A percentile compares a stretch with the other conserved stretches of the same genome.
phyloP scores from a whole-genome alignment of 805 yeast genomes.

The Brettanomyces naardenensis region DNA sequence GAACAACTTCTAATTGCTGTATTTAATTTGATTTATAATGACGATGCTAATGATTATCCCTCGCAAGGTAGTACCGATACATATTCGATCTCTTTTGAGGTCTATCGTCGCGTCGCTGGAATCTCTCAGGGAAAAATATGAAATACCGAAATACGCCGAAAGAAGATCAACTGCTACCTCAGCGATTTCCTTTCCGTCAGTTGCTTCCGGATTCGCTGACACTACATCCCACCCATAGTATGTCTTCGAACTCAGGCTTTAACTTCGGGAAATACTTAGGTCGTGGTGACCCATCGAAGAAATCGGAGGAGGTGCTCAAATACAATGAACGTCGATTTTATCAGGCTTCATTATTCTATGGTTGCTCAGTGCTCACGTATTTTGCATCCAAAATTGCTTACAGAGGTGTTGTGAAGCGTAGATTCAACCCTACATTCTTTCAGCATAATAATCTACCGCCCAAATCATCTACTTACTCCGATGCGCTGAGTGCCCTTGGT shows the following conservation, averaged over 20 bases:
- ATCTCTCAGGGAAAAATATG: no score
- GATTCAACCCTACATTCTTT: slow-evolving; percentile 67
- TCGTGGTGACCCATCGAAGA: slow-evolving; percentile 18
- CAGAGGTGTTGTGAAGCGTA: slow-evolving; percentile 64
- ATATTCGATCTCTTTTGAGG: no score
- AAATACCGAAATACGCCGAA: no score
- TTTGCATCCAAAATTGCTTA: slow-evolving; percentile 67
- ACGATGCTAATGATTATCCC: no score
- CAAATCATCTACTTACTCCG: slow-evolving; percentile 67
- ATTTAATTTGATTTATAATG: no score
- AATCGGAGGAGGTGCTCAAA: slow-evolving; percentile 30
- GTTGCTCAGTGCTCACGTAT: slow-evolving; percentile 65
- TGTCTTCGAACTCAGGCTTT: slow-evolving; percentile 8
- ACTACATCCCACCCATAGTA: no score
- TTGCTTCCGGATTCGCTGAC: no score
- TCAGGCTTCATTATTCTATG: slow-evolving; percentile 67
- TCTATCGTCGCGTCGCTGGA: no score
- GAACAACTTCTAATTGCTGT: neutral
- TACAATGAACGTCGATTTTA: slow-evolving; percentile 56
- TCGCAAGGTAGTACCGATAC: no score
- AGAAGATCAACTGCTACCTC: no score
- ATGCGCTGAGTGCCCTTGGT: slow-evolving; percentile 79
- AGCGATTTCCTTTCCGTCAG: no score
- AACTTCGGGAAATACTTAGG: slow-evolving; percentile 26
- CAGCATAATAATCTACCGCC: slow-evolving; percentile 87